phyloP scores from a whole-genome alignment of 495 filamentous ascomycete genomes.

The Talaromyces liani region DNA sequence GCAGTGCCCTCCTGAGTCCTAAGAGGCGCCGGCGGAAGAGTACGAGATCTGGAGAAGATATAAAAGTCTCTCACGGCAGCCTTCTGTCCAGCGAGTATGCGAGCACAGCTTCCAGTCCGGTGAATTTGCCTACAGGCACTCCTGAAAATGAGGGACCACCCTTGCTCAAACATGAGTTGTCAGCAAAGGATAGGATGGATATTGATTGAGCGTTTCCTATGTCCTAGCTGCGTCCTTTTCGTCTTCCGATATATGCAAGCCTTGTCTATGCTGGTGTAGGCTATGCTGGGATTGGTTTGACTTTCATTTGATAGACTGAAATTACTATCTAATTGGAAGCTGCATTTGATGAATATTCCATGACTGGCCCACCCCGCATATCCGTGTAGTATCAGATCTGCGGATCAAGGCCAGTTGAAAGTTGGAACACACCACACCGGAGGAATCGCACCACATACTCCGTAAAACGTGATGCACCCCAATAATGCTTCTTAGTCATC shows the following conservation, averaged over 20 bases:
- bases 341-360: too few relatives aligned
- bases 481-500: neutral
- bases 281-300: neutral
- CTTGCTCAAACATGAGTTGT: conserved; percentile 3
- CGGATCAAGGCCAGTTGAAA: neutral
- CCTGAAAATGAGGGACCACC: neutral
- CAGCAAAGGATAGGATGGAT: conserved; percentile 22
- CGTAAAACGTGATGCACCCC: neutral
- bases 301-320: neutral
- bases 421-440: neutral
- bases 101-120: conserved; percentile 15
- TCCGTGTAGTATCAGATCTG: neutral
- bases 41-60: conserved; percentile 11
- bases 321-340: neutral
- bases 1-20: conserved; percentile 11
- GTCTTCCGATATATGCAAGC: neutral
- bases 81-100: neutral
- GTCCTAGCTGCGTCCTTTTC: neutral
- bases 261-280: neutral
- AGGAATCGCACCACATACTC: neutral
- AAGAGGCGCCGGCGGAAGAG: conserved; percentile 24
- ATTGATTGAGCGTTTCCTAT: conserved; percentile 18
- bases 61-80: neutral
- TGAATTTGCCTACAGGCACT: conserved; percentile 11
- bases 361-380: too few relatives aligned